Evolutionary conservation across 805 yeast species (phyloP).

Genomic region (Lachancea mirantina): DNA sequence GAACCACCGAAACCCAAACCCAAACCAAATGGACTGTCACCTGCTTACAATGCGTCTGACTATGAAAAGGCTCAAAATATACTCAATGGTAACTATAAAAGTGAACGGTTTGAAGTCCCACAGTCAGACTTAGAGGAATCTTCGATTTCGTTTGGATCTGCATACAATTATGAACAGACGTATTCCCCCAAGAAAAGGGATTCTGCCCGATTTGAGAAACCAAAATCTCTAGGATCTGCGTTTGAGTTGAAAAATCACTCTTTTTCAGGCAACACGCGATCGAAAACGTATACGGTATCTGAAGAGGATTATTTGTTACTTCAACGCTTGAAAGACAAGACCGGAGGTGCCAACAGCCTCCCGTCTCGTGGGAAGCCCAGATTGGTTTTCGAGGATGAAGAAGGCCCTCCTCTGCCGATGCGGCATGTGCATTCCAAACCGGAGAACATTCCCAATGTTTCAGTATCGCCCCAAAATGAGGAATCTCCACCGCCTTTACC

Average conservation of each 20-base stretch:
- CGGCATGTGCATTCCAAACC: too few species aligned
- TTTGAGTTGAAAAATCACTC: background rate
- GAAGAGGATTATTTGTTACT: conserved; percentile 26
- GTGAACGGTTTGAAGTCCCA: conserved; percentile 2
- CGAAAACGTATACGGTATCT: conserved; percentile 16
- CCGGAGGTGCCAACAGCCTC: conserved; percentile 1
- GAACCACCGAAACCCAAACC: conserved; percentile 5
- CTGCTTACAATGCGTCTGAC: conserved; percentile 12
- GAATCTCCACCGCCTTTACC: conserved; percentile 12
- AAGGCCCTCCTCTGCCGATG: too few species aligned
- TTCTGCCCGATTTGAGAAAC: background rate
- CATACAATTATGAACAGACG: conserved; percentile 27
- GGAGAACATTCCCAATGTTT: too few species aligned
- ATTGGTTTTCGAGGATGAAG: too few species aligned
- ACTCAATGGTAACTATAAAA: conserved; percentile 12
- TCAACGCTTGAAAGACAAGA: conserved; percentile 16
- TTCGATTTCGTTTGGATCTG: conserved; percentile 22
- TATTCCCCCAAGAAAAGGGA: conserved; percentile 21
- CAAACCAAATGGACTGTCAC: conserved; percentile 6
- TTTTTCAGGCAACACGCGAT: too few species aligned
- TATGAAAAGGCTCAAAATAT: conserved; percentile 15
- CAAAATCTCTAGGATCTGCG: background rate
- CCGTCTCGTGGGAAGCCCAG: conserved; percentile 27
- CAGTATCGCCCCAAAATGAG: background rate
- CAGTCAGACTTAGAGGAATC: conserved; percentile 7